phyloP scores from a whole-genome alignment of 1,284 basidiomycete genomes.

The Ceratobasidium sp. region DNA sequence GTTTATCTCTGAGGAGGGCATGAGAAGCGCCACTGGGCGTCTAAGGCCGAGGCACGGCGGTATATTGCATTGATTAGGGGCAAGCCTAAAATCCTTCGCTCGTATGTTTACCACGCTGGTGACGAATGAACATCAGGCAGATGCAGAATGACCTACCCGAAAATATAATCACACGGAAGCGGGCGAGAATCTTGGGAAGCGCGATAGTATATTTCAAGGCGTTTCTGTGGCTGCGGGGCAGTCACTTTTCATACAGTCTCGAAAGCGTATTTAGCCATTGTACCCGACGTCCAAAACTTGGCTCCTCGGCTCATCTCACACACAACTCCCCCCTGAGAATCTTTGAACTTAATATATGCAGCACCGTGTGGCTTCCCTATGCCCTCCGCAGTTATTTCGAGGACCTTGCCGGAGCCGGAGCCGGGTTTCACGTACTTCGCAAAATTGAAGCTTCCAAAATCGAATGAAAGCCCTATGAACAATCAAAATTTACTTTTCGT shows the following conservation, averaged over 20 bases:
- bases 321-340: not conserved
- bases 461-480: constrained; percentile 8
- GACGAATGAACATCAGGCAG: too few species aligned
- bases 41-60: too few species aligned
- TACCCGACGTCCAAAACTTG: not conserved
- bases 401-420: not conserved
- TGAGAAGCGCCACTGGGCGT: too few species aligned
- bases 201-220: too few species aligned
- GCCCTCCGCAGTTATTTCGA: not conserved
- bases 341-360: constrained; percentile 8
- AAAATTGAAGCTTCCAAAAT: not conserved
- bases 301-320: constrained; percentile 5
- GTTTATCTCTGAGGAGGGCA: not conserved
- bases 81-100: too few species aligned
- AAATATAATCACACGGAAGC: too few species aligned
- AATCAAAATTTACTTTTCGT: not conserved
- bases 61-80: too few species aligned
- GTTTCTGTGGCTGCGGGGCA: too few species aligned
- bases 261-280: constrained; percentile 8
- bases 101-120: too few species aligned
- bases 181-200: too few species aligned
- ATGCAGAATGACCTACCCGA: too few species aligned
- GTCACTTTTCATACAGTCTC: too few species aligned
- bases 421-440: constrained; percentile 6
- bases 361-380: not conserved